A percentile compares a stretch with the other conserved stretches of the same genome.
Evolutionary conservation across 805 yeast genomes (phyloP).

Genomic region (Schizosaccharomyces japonicus): DNA sequence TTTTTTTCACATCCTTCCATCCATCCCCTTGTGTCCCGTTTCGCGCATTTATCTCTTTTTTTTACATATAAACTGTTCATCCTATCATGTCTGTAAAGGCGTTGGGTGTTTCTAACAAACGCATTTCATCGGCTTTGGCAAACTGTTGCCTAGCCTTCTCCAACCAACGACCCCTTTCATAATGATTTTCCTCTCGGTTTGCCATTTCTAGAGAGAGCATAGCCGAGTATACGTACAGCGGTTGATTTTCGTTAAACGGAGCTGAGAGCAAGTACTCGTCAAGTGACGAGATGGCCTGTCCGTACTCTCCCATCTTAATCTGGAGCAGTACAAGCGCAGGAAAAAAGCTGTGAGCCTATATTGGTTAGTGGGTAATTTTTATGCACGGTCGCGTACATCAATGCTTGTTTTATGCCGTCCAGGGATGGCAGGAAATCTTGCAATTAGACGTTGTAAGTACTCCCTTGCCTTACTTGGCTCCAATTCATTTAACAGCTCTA

Average conservation of each 20-base stretch:
- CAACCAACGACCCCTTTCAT: background rate
- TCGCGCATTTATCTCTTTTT: no score
- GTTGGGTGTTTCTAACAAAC: no score
- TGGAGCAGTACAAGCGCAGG: background rate
- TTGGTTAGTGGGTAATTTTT: background rate
- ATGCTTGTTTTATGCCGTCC: background rate
- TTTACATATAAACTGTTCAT: no score
- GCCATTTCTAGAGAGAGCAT: background rate
- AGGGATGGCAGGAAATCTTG: background rate
- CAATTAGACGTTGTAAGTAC: background rate
- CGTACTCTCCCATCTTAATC: background rate
- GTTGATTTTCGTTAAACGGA: background rate
- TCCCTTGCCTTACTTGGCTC: background rate
- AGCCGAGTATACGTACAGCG: background rate
- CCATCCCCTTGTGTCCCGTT: background rate
- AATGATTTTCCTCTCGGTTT: background rate
- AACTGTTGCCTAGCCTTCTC: background rate
- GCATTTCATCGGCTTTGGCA: background rate
- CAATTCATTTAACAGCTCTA: background rate
- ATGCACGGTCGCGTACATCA: background rate
- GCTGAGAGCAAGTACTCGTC: background rate
- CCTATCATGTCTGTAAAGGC: no score
- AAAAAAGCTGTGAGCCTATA: background rate
- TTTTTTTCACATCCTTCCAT: background rate
- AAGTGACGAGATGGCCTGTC: background rate